These are phyloP conservation scores for Moricandia arvensis DNA, from an alignment of 345 rosid genomes.

Conservation along the genomic window DNA sequence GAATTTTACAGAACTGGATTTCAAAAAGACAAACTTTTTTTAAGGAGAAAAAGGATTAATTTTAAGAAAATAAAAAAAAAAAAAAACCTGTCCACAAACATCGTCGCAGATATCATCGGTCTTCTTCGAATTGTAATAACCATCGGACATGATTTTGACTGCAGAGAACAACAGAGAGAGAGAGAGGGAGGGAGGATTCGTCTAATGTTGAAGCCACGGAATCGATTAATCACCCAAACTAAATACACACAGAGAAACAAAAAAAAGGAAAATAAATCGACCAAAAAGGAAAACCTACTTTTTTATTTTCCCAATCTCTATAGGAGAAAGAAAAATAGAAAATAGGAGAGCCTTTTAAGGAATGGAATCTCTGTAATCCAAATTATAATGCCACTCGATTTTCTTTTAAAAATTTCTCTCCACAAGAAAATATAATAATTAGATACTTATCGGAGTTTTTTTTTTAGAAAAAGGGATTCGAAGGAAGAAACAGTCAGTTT, in stretches of 20 bases:
- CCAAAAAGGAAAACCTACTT: neutral
- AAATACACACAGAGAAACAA: neutral
- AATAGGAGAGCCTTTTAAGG: neutral
- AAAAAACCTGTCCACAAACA: constrained; percentile 67
- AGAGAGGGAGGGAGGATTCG: neutral
- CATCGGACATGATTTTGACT: constrained; percentile 58
- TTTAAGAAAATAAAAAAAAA: neutral
- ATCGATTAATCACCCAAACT: constrained; percentile 36
- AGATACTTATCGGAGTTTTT: neutral
- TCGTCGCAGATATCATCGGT: constrained; percentile 77
- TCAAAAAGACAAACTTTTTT: neutral
- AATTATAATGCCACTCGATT: constrained; percentile 14
- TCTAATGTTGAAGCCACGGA: neutral
- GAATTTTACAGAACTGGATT: neutral
- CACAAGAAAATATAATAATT: neutral
- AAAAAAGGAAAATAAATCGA: neutral
- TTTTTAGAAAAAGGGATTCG: neutral
- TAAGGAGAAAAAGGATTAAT: neutral
- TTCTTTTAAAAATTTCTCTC: neutral
- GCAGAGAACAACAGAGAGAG: neutral
- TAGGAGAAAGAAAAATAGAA: neutral
- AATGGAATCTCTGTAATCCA: constrained; percentile 16
- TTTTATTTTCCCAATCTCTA: neutral
- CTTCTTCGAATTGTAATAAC: constrained; percentile 79
- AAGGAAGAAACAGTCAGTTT: constrained; percentile 19